Percentiles rank a stretch among this genome's conserved stretches.
Evolutionary conservation across 768 basidiomycete genomes (phyloP).

Genomic region (Antrodiella citrinella): DNA sequence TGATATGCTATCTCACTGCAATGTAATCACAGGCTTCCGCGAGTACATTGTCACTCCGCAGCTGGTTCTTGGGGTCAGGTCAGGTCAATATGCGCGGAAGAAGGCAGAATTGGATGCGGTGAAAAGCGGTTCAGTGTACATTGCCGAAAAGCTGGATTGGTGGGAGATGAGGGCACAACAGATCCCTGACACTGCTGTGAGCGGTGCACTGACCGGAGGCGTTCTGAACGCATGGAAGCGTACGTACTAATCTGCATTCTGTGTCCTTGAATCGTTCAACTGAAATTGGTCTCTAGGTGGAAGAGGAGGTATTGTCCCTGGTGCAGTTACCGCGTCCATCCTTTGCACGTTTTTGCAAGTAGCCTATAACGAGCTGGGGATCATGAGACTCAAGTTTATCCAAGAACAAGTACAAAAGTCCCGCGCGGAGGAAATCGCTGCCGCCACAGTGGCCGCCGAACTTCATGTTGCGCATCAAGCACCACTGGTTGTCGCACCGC

Average conservation of each 20-base stretch:
- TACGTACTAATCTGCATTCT: constrained; percentile 26
- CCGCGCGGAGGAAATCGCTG: neutral
- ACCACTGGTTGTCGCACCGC: neutral
- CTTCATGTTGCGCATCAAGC: constrained; percentile 1
- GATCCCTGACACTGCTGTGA: constrained; percentile 63
- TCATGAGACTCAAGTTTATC: constrained; percentile 53
- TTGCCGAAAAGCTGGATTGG: constrained; percentile 28
- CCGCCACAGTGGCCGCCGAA: neutral
- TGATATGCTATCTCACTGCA: too few relatives aligned
- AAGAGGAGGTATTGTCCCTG: constrained; percentile 44
- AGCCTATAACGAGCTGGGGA: constrained; percentile 57
- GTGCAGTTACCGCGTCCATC: constrained; percentile 49
- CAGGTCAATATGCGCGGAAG: constrained; percentile 37
- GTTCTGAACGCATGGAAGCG: constrained; percentile 50
- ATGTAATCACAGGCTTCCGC: constrained; percentile 68
- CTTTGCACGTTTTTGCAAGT: constrained; percentile 59
- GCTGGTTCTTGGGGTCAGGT: constrained; percentile 37
- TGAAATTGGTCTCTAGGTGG: constrained; percentile 50
- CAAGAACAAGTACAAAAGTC: constrained; percentile 26
- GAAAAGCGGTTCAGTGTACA: constrained; percentile 8
- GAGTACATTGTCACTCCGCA: constrained; percentile 70
- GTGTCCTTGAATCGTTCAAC: neutral
- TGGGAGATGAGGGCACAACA: constrained; percentile 49
- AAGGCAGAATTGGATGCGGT: constrained; percentile 25
- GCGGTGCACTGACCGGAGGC: constrained; percentile 64